Base-by-base conservation (phyloP, 2,329 filamentous ascomycete genomes). In the Ophiostoma novo-ulmi region DNA sequence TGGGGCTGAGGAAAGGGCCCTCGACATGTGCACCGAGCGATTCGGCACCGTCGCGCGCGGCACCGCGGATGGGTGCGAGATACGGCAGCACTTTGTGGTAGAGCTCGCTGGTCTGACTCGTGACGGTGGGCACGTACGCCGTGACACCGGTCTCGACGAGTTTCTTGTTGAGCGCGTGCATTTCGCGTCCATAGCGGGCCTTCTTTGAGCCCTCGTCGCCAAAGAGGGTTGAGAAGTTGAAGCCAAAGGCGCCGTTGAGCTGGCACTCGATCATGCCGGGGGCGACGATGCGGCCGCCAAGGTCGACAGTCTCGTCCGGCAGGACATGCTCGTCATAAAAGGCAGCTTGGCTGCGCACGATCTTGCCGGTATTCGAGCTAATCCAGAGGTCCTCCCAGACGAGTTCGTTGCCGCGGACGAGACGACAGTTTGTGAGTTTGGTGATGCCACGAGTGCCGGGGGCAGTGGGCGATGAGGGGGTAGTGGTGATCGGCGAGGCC, bases 181-280 rank as follows among this genome's bases (percentile, higher is more conserved):
- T 81, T n/a, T 87, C 88, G 78, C 92, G 90, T 71, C 87, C 86
- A 76, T 96, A 97, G 69, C 85, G 83, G 39, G 83, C 80, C 5
- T 14, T 10, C 1, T 11, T 39, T 5, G 36, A 55, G 10, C 52
- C 70, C 68, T 73, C 74, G 76, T 90, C 87, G 20, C 89, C 84
- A n/a, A 91, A 87, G 11, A 93, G 83, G 0, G 88, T 88, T 3
- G 92, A 95, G 79, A 96, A 97, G 82, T 97, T 94, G 83, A 97
- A 96, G 71, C 93, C 93, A 76, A 93, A 94, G 11, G 91, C 93
- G 67, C 94, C 94, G 77, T 97, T 97, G 75, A 97, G 88, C 80
- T 97, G 94, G 69, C 91, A 90, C 75, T 97, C 94, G 75, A 97
- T 95, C 77, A 97, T 85, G 36, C 94, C 94, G 0, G 94, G 93